phyloP scores from a whole-genome alignment of 2,329 filamentous ascomycete species.

The Xylaria digitata region DNA sequence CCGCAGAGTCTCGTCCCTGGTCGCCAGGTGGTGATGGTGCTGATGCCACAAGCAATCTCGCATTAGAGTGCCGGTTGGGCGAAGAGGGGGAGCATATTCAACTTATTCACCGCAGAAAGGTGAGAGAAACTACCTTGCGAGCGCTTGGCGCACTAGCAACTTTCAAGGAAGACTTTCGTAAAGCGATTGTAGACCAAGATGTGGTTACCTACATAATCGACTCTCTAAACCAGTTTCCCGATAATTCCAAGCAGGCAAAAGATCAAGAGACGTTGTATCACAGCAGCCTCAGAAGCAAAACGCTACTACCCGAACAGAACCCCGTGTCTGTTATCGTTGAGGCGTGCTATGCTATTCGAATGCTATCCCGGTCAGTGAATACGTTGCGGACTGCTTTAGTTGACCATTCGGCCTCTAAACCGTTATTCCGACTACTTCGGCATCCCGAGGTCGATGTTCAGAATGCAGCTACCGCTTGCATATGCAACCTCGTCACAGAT shows the following conservation, averaged over 20 bases:
- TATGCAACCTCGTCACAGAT: slow-evolving; percentile 87
- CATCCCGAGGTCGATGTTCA: slow-evolving; percentile 83
- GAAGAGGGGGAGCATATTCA: slow-evolving; percentile 68
- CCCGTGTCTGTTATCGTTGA: slow-evolving; percentile 82
- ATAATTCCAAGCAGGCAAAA: slow-evolving; percentile 62
- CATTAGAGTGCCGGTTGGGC: slow-evolving; percentile 64
- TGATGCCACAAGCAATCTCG: slow-evolving; percentile 51
- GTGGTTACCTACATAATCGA: slow-evolving; percentile 84
- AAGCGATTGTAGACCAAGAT: slow-evolving; percentile 84
- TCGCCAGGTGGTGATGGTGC: slow-evolving; percentile 48
- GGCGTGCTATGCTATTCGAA: slow-evolving; percentile 83
- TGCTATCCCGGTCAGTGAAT: slow-evolving; percentile 85
- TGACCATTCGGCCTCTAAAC: slow-evolving; percentile 83
- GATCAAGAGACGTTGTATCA: slow-evolving; percentile 34
- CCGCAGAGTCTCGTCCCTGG: slow-evolving; percentile 52
- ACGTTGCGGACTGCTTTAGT: slow-evolving; percentile 87
- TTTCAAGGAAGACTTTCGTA: slow-evolving; percentile 85
- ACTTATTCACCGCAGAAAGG: slow-evolving; percentile 76
- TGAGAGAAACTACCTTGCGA: slow-evolving; percentile 80
- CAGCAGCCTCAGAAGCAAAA: slow-evolving; percentile 42
- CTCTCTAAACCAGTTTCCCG: slow-evolving; percentile 72
- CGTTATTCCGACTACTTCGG: slow-evolving; percentile 79
- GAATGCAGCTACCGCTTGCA: slow-evolving; percentile 83
- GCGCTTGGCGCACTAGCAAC: slow-evolving; percentile 85
- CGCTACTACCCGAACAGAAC: slow-evolving; percentile 68